phyloP scores from a whole-genome alignment of 2,329 filamentous ascomycete genomes.

The Periconia macrospinosa region DNA sequence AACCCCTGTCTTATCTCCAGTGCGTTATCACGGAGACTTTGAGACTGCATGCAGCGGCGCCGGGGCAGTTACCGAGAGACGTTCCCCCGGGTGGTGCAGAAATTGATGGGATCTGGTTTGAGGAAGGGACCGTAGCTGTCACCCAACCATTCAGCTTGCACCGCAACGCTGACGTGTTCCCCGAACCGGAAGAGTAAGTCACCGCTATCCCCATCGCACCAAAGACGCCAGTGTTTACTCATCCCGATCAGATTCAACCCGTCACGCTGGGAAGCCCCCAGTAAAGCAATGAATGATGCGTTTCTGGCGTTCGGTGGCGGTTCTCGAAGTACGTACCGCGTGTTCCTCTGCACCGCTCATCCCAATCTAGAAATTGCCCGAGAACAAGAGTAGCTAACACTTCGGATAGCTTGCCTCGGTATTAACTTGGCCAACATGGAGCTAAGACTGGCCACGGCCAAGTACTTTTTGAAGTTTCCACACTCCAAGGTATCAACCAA shows the following conservation, averaged over 20 bases:
- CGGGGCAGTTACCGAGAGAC: constrained; percentile 40
- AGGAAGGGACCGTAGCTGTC: constrained; percentile 40
- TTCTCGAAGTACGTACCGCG: constrained; percentile 1
- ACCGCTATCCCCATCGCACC: too few species aligned
- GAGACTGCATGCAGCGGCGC: constrained; percentile 40
- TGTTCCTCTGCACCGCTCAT: not conserved
- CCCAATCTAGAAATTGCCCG: too few species aligned
- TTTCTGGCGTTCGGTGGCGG: constrained; percentile 9
- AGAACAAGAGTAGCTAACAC: not conserved
- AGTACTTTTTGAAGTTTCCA: constrained; percentile 18
- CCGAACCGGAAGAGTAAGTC: constrained; percentile 24
- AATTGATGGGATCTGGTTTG: constrained; percentile 40
- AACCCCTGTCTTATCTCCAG: constrained; percentile 37
- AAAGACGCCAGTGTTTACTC: not conserved
- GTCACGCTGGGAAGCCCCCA: constrained; percentile 30
- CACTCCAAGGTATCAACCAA: constrained; percentile 11
- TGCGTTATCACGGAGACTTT: constrained; percentile 46
- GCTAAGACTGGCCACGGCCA: constrained; percentile 11
- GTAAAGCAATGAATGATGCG: constrained; percentile 18
- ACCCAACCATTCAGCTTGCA: constrained; percentile 47
- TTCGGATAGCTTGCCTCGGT: constrained; percentile 14
- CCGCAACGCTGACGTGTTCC: constrained; percentile 36
- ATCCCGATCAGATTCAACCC: constrained; percentile 33
- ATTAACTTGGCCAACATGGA: constrained; percentile 22
- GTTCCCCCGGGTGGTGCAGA: constrained; percentile 39